Percentiles rank a stretch among this genome's conserved stretches.
These are phyloP conservation scores for Vitis cinerea DNA, from an alignment of 164 flowering plant species.

Conservation along the genomic window DNA sequence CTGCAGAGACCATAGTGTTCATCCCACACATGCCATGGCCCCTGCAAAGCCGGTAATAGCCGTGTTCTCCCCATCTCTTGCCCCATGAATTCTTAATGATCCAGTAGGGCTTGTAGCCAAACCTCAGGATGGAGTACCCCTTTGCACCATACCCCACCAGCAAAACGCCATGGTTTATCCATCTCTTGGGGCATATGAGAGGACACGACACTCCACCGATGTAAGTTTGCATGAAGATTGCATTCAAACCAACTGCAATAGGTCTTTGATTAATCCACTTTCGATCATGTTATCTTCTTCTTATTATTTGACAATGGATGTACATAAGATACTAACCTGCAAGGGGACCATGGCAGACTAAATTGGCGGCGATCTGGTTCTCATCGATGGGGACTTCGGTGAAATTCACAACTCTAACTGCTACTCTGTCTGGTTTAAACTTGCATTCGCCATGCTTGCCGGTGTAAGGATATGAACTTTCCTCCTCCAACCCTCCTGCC, in stretches of 20 bases:
- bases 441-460: slow-evolving; percentile 60
- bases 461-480: slow-evolving; percentile 65
- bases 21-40: slow-evolving; percentile 73
- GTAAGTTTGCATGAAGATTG: slow-evolving; percentile 91
- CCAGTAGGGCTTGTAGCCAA: slow-evolving; percentile 75
- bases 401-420: slow-evolving; percentile 61
- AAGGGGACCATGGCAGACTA: slow-evolving; percentile 72
- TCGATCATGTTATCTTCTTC: too few species aligned
- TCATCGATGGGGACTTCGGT: slow-evolving; percentile 65
- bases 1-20: slow-evolving; percentile 74
- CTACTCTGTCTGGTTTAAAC: slow-evolving; percentile 52
- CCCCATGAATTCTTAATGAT: slow-evolving; percentile 95
- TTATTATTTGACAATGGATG: too few species aligned
- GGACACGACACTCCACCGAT: slow-evolving; percentile 91
- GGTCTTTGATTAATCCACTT: too few species aligned
- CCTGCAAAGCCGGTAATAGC: slow-evolving; percentile 66
- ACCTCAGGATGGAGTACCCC: slow-evolving; percentile 66
- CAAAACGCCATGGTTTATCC: slow-evolving; percentile 74
- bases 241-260: slow-evolving; percentile 74
- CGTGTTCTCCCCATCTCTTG: slow-evolving; percentile 71
- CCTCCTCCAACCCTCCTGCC: slow-evolving; percentile 75
- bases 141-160: slow-evolving; percentile 71
- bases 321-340: slow-evolving; percentile 39
- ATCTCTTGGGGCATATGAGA: slow-evolving; percentile 57
- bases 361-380: slow-evolving; percentile 64